phyloP scores from a whole-genome alignment of 345 rosid genomes.

The Capsella bursapastoris region DNA sequence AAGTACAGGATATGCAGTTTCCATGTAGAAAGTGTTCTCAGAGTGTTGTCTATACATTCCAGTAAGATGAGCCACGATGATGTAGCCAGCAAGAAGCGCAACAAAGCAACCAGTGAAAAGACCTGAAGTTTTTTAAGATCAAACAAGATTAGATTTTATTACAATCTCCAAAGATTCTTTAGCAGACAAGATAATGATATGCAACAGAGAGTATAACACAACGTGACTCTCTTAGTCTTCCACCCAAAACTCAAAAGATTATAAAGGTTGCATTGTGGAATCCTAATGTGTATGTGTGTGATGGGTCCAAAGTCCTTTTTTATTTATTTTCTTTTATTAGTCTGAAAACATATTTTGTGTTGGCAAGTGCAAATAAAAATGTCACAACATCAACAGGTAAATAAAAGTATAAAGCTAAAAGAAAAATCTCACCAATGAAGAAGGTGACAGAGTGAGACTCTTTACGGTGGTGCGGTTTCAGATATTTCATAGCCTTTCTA shows the following conservation, averaged over 20 bases:
- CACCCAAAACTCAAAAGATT: constrained; percentile 44
- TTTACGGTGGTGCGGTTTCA: constrained; percentile 76
- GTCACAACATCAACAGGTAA: constrained; percentile 32
- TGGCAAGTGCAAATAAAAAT: constrained; percentile 33
- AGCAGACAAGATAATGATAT: constrained; percentile 38
- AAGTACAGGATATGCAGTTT: constrained; percentile 90
- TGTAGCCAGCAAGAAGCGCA: constrained; percentile 87
- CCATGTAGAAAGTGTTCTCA: constrained; percentile 80
- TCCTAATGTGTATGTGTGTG: constrained; percentile 41
- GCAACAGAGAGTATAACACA: constrained; percentile 45
- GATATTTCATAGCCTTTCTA: constrained; percentile 90
- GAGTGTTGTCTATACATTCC: constrained; percentile 77
- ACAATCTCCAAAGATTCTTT: constrained; percentile 31
- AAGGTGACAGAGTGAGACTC: constrained; percentile 90
- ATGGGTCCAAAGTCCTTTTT: constrained; percentile 42
- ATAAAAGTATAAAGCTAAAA: constrained; percentile 5
- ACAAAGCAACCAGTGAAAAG: constrained; percentile 90
- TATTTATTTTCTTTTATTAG: constrained; percentile 15
- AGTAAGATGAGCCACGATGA: constrained; percentile 80
- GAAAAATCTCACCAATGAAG: constrained; percentile 74
- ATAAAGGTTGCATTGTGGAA: constrained; percentile 44
- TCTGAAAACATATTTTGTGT: constrained; percentile 24
- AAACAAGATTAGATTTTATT: not conserved
- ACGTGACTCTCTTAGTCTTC: constrained; percentile 55
- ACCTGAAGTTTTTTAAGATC: constrained; percentile 52